A percentile compares a stretch with the other conserved stretches of the same genome.
Conservation (phyloP, 108 stramenopile genomes). For the Discostella pseudostelligera region DNA sequence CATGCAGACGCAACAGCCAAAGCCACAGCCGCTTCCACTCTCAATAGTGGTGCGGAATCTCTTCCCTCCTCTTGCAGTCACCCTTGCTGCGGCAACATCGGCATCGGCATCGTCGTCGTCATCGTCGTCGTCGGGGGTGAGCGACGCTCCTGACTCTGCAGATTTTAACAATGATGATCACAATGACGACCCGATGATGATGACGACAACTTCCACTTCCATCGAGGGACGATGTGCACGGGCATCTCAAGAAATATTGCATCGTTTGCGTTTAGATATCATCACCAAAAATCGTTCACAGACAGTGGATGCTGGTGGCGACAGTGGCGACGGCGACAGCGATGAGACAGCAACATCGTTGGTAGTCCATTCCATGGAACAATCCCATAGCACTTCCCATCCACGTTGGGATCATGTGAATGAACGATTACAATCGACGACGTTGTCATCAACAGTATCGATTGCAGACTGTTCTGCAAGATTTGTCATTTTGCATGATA, state of each 20-base stretch:
- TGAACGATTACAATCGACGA: constrained; percentile 24
- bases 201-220: neutral
- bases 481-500: constrained; percentile 14
- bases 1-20: neutral
- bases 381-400: constrained; percentile 33
- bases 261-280: constrained; percentile 23
- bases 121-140: neutral
- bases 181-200: neutral
- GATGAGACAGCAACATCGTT: neutral
- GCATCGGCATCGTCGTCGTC: neutral
- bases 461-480: constrained; percentile 3
- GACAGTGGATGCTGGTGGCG: neutral
- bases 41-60: constrained; percentile 3
- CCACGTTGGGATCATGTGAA: constrained; percentile 69
- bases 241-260: constrained; percentile 7
- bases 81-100: neutral
- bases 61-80: neutral
- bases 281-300: neutral
- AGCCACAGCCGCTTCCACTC: neutral
- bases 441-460: neutral
- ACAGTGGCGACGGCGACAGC: constrained; percentile 2
- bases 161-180: neutral
- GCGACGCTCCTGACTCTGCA: neutral
- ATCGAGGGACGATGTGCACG: constrained; percentile 17
- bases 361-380: constrained; percentile 18